Base-by-base conservation (phyloP, 805 yeast species). In the Saccharomyces cerevisiae region DNA sequence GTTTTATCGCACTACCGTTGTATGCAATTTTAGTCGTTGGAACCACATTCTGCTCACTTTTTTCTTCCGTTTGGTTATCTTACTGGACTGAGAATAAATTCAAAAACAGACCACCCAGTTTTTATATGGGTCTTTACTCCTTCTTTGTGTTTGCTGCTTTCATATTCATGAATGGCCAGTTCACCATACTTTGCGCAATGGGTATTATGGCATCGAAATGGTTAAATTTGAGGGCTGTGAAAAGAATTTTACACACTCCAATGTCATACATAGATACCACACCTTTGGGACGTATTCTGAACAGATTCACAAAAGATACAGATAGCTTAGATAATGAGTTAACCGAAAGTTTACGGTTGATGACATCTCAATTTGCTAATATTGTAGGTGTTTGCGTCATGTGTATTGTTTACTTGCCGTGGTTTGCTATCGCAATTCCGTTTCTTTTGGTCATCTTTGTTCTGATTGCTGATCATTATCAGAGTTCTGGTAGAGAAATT, bases 221-320 rank as follows among this genome's bases (percentile, higher is more conserved):
- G 46, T 74, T 89, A 63, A 89, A 87, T 62, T 71, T 84, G 36
- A 60, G 61, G 48, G 90, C 96, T 3, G 76, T 84, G 31, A 70
- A 78, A 47, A 78, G 77, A 47, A 74, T 89, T 17, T 71, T 89
- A 56, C 84, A 83, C 57, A 84, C 94, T 1, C 96, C 96, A 46
- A 87, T 88, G 92, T 71, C 85, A 0, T 89, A 79, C 64, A 80
- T 89, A 74, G 96, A 89, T 67, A 83, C 89, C 4, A 86, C 95
- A 0, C 97, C 97, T 1, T 75, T 87, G 70, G 96, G 97, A 3
- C 79, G 96, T 62, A 84, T 89, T 55, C 74, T 89, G 64, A 89
- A 88, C 70, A 75, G 96, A 58, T 89, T 89, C 66, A 88, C 96
- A 2, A 88, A 88, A 61, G 97, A 89, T 68, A 85, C 94, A 0